A percentile compares a stretch with the other conserved stretches of the same genome.
Conservation (phyloP, 495 filamentous ascomycete species). For the Tuber melanosporum region DNA sequence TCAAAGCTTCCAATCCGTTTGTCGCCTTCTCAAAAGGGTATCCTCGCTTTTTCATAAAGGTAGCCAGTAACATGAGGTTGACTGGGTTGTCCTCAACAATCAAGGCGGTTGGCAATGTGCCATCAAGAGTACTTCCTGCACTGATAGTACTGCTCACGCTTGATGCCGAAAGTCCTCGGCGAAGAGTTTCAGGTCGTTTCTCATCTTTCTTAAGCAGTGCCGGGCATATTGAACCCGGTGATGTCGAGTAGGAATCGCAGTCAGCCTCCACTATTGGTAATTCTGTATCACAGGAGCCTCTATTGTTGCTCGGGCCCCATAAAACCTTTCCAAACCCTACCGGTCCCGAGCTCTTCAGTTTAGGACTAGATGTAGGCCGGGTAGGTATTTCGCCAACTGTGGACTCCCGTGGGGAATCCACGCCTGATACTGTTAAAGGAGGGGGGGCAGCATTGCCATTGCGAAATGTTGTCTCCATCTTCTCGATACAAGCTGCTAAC, state of each 20-base stretch:
- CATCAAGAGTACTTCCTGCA: neutral
- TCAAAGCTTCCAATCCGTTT: slow-evolving; percentile 56
- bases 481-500: slow-evolving; percentile 43
- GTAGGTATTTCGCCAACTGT: neutral
- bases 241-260: neutral
- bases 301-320: neutral
- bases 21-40: slow-evolving; percentile 50
- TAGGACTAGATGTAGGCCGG: neutral
- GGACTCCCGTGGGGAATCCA: neutral
- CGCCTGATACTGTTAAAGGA: neutral
- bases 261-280: neutral
- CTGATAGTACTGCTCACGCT: neutral
- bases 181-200: neutral
- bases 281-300: neutral
- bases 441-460: neutral
- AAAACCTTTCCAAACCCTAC: neutral
- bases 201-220: neutral
- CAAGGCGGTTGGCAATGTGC: slow-evolving; percentile 33
- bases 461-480: slow-evolving; percentile 16
- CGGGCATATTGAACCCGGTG: neutral
- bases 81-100: slow-evolving; percentile 48
- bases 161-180: neutral
- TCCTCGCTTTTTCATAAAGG: slow-evolving; percentile 52
- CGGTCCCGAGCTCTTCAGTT: neutral
- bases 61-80: slow-evolving; percentile 48